Conservation (phyloP, 305 asterid genomes). For the Solanum hybrid region DNA sequence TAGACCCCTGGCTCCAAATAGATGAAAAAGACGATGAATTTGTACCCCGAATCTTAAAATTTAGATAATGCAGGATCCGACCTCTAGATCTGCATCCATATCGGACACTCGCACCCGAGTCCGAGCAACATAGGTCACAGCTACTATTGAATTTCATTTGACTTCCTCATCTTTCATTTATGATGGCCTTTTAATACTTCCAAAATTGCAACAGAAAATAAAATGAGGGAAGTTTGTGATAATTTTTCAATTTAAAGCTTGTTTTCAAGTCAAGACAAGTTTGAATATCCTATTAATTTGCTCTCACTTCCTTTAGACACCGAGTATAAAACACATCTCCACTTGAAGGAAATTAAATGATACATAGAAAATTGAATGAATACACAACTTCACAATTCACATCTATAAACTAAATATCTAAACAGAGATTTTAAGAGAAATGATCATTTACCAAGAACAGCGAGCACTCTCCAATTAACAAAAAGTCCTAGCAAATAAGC, state of each 20-base stretch:
- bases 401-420: not conserved
- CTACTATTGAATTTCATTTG: not conserved
- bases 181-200: not conserved
- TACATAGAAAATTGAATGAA: not conserved
- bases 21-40: not conserved
- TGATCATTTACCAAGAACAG: conserved; percentile 67
- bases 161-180: not conserved
- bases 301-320: not conserved
- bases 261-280: not conserved
- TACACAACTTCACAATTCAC: not conserved
- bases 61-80: not conserved
- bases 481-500: conserved; percentile 83
- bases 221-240: not conserved
- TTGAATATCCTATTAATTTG: not conserved
- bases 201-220: not conserved
- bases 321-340: not conserved
- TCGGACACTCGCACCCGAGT: not conserved
- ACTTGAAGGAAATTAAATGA: not conserved
- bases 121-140: not conserved
- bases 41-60: not conserved
- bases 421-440: not conserved
- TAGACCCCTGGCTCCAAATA: not conserved
- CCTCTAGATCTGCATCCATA: not conserved
- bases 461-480: conserved; percentile 79
- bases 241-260: not conserved